A percentile compares a stretch with the other conserved stretches of the same genome.
These are phyloP conservation scores for Sisymbrium altissimum DNA, from an alignment of 345 rosid species.

Conservation along the genomic window DNA sequence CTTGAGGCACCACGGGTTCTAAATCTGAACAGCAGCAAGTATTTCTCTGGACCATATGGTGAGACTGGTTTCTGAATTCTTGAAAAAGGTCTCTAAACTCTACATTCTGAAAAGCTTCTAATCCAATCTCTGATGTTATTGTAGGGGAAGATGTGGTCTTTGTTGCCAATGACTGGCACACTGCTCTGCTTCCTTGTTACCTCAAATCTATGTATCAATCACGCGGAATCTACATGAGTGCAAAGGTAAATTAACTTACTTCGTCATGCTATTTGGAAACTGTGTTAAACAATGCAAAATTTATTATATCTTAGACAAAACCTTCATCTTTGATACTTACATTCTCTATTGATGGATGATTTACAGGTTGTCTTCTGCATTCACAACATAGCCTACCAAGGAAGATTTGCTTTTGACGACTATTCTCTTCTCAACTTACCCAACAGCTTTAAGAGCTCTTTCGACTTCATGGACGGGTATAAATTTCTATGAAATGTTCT, in stretches of 20 bases:
- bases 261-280: not conserved
- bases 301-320: not conserved
- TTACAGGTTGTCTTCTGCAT: conserved; percentile 83
- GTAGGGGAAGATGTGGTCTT: conserved; percentile 87
- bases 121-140: not conserved
- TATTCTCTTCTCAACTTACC: conserved; percentile 79
- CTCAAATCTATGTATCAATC: conserved; percentile 66
- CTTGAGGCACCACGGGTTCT: conserved; percentile 85
- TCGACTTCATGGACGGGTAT: conserved; percentile 87
- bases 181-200: conserved; percentile 88
- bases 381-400: conserved; percentile 97
- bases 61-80: conserved; percentile 1
- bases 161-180: conserved; percentile 94
- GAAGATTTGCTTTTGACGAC: conserved; percentile 67
- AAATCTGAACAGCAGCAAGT: conserved; percentile 48
- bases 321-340: not conserved
- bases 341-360: conserved; percentile 13
- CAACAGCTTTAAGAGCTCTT: conserved; percentile 61
- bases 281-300: not conserved
- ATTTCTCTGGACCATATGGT: conserved; percentile 94
- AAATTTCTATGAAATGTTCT: not conserved
- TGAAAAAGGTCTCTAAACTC: not conserved
- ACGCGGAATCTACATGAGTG: conserved; percentile 58
- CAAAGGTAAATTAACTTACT: conserved; percentile 54
- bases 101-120: not conserved